Base-by-base conservation (phyloP, 2,329 filamentous ascomycete species). In the Talaromyces sp. region DNA sequence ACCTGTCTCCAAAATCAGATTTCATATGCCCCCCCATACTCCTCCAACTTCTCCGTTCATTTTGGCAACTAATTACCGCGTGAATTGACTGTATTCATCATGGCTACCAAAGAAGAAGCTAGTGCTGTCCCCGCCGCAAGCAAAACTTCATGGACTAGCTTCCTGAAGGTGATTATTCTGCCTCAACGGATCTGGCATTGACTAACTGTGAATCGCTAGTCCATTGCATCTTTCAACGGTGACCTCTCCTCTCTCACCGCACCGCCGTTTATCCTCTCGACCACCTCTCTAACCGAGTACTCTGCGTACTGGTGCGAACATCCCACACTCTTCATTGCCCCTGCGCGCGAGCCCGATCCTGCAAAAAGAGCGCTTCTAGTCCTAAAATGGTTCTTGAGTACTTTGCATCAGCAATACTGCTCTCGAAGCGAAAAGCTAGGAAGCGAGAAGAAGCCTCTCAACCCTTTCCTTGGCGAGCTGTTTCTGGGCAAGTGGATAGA, bases 371-470 rank as follows among this genome's bases (percentile, higher is more conserved):
- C 92, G 22, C 80, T 96, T 70, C 83, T 94, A 39, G 94, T 98
- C n/a, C 82, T 97, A 72, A 96, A 94, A 79, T 98, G 94, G 94
- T 98, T 97, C 81, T 81, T 98, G 63, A 93, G 89, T 73, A 97
- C 93, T 3, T 84, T 98, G 61, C 96, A 95, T 82, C 92, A 96
- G 79, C 92, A 96, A 62, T 90, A 90, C 75, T 86, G 84, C 71
- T 87, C 83, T 71, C 82, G 87, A 66, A 96, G 91, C 75, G 93
- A 97, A 76, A 88, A 89, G 76, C 79, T 88, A 69, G 93, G 92
- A 59, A 95, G 92, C 74, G 94, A 97, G 84, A 98, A 98, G 87
- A 99, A 98, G 83, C 94, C 94, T 2, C 81, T 99, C 66, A 98
- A 99, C 75, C 95, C 95, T 0, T 98, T 99, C 80, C 81, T 99